Base-by-base conservation (phyloP, 2,329 filamentous ascomycete genomes). In the Penicillium sp. region DNA sequence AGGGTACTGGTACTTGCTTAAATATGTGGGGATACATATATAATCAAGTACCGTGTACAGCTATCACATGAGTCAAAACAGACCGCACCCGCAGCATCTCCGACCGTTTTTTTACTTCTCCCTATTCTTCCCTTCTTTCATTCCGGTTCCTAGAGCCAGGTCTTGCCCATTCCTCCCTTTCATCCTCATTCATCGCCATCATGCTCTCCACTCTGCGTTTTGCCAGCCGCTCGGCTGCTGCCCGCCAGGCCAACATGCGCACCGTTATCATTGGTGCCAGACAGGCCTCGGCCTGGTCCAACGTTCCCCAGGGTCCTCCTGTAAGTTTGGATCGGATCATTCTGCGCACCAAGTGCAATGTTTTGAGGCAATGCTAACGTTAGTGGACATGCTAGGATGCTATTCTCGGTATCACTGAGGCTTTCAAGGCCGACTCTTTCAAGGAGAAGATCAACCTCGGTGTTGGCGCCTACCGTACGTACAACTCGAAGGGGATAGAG, bases 371-470 rank as follows among this genome's bases (percentile, higher is more conserved):
- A 55, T 63, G 50, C 63, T 69, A 50, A 65, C 53, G 31, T 49
- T 49, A 58, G 58, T 55, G 45, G 33, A 48, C 42, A 42, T 47
- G 38, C 23, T 63, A 70, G 67, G 70, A 72, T 63, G 75, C 74
- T 27, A 77, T 77, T 59, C 67, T 77, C 54, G 75, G 76, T 66
- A 76, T 98, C 76, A 97, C 93, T 57, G 93, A 98, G 78, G 93
- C 93, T 54, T 98, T 93, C 87, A 98, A 97, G 82, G 91, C 91
- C 74, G 93, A 98, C 73, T 81, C 79, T 66, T 92, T 95, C 75
- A 78, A 83, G 57, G 84, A 95, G 79, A 98, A 97, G 84, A 97
- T 98, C 81, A 97, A 97, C 79, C 79, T 98, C 55, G 93, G 91
- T 77, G 93, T 97, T 61, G 93, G 93, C 67, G 93, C 93, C 68